phyloP scores from a whole-genome alignment of 805 yeast species.

The Sungouiozyma ichnusensis region DNA sequence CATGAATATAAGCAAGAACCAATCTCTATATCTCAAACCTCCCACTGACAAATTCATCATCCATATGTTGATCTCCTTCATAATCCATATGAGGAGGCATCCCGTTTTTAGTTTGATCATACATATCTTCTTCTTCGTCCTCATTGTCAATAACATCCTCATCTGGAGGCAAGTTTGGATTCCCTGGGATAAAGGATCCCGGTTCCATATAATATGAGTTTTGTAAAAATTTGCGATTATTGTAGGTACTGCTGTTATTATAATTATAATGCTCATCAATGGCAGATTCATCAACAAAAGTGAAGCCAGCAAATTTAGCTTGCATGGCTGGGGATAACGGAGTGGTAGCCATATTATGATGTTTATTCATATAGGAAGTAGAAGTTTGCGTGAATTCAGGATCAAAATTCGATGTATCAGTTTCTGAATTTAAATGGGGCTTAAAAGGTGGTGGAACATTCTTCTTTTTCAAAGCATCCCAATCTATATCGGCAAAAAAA shows the following conservation, averaged over 20 bases:
- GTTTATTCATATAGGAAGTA: constrained; percentile 63
- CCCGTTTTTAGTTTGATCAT: constrained; percentile 32
- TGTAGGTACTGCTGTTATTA: constrained; percentile 17
- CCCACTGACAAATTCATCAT: constrained; percentile 81
- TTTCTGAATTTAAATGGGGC: constrained; percentile 83
- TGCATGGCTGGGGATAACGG: constrained; percentile 93
- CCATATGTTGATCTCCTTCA: constrained; percentile 50
- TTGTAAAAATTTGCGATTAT: constrained; percentile 27
- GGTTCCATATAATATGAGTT: constrained; percentile 37
- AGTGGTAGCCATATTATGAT: constrained; percentile 38
- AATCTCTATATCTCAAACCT: constrained; percentile 54
- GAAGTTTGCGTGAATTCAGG: constrained; percentile 94
- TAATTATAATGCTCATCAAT: constrained; percentile 72
- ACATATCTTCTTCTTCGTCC: constrained; percentile 3
- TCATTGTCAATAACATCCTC: constrained; percentile 72
- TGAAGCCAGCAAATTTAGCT: constrained; percentile 93
- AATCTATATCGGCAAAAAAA: constrained; percentile 83
- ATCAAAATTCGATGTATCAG: constrained; percentile 94
- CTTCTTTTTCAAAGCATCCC: constrained; percentile 70
- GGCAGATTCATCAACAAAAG: constrained; percentile 88
- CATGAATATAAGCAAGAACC: not conserved
- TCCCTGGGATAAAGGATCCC: constrained; percentile 70
- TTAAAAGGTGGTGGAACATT: constrained; percentile 93
- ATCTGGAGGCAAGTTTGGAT: constrained; percentile 70
- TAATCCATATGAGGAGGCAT: constrained; percentile 28